These are phyloP conservation scores for Tricholoma saponaceum DNA, from an alignment of 768 basidiomycete species.

Conservation along the genomic window DNA sequence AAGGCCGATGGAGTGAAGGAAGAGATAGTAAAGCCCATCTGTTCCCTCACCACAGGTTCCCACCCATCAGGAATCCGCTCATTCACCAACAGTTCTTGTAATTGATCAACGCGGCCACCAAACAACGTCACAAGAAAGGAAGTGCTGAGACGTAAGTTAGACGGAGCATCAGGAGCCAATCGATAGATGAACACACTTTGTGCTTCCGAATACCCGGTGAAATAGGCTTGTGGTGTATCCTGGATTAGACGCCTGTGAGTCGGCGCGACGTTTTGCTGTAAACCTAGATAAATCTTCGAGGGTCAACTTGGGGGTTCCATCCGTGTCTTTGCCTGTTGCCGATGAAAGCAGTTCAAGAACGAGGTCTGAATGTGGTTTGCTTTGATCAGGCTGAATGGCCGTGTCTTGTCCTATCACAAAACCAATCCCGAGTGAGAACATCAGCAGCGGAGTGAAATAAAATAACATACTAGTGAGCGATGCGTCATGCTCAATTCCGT, in stretches of 20 bases:
- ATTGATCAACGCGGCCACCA: slow-evolving; percentile 54
- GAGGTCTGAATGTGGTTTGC: slow-evolving; percentile 38
- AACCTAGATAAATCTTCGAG: slow-evolving; percentile 51
- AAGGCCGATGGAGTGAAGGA: neutral
- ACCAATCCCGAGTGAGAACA: slow-evolving; percentile 18
- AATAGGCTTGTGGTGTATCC: slow-evolving; percentile 44
- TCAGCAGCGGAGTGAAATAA: neutral
- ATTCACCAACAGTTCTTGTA: slow-evolving; percentile 50
- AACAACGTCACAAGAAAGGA: slow-evolving; percentile 59
- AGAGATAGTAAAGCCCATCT: slow-evolving; percentile 47
- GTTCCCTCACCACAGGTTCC: slow-evolving; percentile 52
- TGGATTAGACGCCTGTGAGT: slow-evolving; percentile 45
- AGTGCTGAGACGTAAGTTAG: slow-evolving; percentile 31
- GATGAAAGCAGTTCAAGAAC: slow-evolving; percentile 49
- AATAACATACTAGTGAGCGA: slow-evolving; percentile 50
- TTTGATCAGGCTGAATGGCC: slow-evolving; percentile 44
- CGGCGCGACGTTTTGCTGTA: slow-evolving; percentile 53
- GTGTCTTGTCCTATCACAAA: slow-evolving; percentile 46
- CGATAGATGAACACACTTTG: slow-evolving; percentile 39
- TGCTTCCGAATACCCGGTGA: slow-evolving; percentile 60
- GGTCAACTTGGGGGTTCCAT: slow-evolving; percentile 44
- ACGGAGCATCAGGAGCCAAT: neutral
- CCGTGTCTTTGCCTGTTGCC: slow-evolving; percentile 51
- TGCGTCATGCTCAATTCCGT: slow-evolving; percentile 68
- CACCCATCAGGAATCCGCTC: slow-evolving; percentile 68